Base-by-base conservation (phyloP, 768 basidiomycete genomes). In the Lyophyllum atratum region DNA sequence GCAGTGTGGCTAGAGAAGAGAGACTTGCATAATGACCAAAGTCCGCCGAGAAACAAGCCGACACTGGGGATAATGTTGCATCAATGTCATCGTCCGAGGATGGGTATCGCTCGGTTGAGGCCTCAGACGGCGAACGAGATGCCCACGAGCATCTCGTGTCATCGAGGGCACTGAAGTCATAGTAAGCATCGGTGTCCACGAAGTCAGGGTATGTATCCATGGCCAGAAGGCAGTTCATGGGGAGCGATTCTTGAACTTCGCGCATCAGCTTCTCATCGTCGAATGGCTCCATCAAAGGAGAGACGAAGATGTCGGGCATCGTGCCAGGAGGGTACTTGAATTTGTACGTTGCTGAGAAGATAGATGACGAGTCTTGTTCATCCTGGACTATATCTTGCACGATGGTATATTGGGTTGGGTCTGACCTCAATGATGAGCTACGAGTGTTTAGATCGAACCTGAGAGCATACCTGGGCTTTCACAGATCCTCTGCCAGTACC, bases 391-490 rank as follows among this genome's bases (percentile, higher is more conserved):
- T 84, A 49, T 86, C 82, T 66, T 91, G 89, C 42, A 83, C 71
- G 64, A 91, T 87, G 2, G 80, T 83, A 68, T 81, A 90, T 54
- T 79, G 70, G 4, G 86, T 83, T 21, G 87, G 85, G 69, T 91
- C 89, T 90, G 56, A 52, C 17, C 44, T 42, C 29, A 17, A 47
- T 15, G 39, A 57, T 56, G 59, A 64, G 55, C 25, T 53, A 31
- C 7, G 33, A 40, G 59, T 25, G 24, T 12, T 17, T 42, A 21
- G 33, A n/a, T 40, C 21, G 9, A 46, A 52, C n/a, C 22, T 4
- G 47, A 22, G 10, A 19, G 62, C 79, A 53, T 62, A 89, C 89
- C 85, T 61, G 76, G 59, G 51, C 81, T 80, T 59, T 77, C 72
- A 52, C 80, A 80, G 55, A 91, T 76, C 21, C 75, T 80, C 17